Conservation (phyloP, 306 rosid genomes). For the Cucumis cinereus region DNA sequence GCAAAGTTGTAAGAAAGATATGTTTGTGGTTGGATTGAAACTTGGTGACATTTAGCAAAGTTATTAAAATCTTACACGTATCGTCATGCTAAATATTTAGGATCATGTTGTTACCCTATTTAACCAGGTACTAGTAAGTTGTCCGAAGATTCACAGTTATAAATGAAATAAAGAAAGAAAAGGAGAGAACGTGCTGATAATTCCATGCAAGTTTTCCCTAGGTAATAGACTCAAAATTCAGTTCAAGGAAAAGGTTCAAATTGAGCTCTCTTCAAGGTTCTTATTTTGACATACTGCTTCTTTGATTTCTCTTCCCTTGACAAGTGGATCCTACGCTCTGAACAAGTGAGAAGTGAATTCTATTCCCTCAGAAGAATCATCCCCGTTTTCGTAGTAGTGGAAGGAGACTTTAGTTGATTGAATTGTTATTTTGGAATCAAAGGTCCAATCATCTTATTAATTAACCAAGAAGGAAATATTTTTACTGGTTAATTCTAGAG, state of each 20-base stretch:
- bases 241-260: background rate
- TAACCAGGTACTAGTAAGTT: background rate
- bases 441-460: no score
- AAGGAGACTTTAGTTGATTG: background rate
- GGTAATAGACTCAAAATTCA: background rate
- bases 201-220: background rate
- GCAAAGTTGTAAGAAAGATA: background rate
- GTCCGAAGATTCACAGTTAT: background rate
- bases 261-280: background rate
- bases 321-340: background rate
- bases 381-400: background rate
- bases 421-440: no score
- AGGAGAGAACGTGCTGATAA: background rate
- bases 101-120: background rate
- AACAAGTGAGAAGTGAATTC: background rate
- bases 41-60: background rate
- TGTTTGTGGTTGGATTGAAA: background rate
- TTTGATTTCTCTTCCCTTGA: background rate
- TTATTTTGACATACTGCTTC: background rate
- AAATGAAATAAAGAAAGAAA: background rate
- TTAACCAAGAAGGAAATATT: no score
- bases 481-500: no score
- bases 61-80: background rate
- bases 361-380: background rate
- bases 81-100: background rate